Conservation (phyloP, 2,329 filamentous ascomycete species). For the Blumeriella jaapii region DNA sequence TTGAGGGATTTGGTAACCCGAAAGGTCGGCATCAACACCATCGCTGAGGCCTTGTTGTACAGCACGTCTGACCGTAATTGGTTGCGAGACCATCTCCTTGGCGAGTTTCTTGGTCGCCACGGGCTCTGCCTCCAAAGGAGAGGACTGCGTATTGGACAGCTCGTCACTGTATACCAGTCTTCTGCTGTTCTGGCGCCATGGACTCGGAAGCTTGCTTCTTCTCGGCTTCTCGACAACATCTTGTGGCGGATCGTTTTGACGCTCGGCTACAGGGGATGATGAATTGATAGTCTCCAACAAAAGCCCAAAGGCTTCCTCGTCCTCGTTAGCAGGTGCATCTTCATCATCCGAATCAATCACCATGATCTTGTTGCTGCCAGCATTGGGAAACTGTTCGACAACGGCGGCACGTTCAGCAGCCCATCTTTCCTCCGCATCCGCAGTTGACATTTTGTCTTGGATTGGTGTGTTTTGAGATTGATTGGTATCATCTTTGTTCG, state of each 20-base stretch:
- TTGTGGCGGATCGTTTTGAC: constrained; percentile 8
- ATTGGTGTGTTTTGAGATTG: neutral
- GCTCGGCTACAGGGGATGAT: constrained; percentile 19
- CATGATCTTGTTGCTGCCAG: constrained; percentile 16
- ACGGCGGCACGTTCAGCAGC: constrained; percentile 21
- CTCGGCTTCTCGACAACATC: constrained; percentile 18
- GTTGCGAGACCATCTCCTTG: constrained; percentile 5
- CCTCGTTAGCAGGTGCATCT: constrained; percentile 12
- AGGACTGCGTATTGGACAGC: constrained; percentile 17
- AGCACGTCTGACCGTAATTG: constrained; percentile 12
- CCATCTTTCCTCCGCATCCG: constrained; percentile 15
- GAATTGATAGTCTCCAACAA: constrained; percentile 26
- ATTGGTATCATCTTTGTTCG: constrained; percentile 4
- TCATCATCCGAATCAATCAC: constrained; percentile 22
- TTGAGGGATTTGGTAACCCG: constrained; percentile 23
- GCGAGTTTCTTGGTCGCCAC: constrained; percentile 3
- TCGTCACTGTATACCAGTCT: constrained; percentile 25
- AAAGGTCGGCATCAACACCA: constrained; percentile 14
- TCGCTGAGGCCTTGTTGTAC: constrained; percentile 3
- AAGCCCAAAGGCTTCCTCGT: constrained; percentile 24
- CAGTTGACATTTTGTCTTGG: neutral
- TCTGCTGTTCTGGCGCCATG: constrained; percentile 25
- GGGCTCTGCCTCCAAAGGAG: constrained; percentile 3
- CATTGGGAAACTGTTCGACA: constrained; percentile 16
- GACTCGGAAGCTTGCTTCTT: constrained; percentile 25